Evolutionary conservation across 2,329 filamentous ascomycete genomes (phyloP).

Genomic region (Cordyceps farinosa): DNA sequence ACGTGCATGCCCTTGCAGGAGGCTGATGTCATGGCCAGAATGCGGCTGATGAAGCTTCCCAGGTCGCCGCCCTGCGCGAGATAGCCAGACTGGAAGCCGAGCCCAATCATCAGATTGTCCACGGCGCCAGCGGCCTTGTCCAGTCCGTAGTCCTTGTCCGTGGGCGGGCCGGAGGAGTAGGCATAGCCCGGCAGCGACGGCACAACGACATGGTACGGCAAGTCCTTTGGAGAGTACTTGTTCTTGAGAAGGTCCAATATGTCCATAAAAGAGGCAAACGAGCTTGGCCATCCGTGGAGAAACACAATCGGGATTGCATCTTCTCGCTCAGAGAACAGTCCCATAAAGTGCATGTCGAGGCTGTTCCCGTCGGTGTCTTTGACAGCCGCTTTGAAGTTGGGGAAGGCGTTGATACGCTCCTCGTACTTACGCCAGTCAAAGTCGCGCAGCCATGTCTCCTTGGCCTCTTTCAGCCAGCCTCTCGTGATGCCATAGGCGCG

Average conservation of each 20-base stretch:
- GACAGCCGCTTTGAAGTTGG: constrained; percentile 43
- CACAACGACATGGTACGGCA: constrained; percentile 56
- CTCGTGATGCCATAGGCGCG: constrained; percentile 41
- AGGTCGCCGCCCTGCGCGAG: constrained; percentile 57
- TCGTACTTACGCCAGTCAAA: constrained; percentile 45
- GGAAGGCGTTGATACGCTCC: constrained; percentile 42
- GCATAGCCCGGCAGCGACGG: constrained; percentile 54
- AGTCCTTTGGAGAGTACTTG: constrained; percentile 45
- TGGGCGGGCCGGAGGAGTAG: constrained; percentile 46
- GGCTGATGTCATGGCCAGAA: constrained; percentile 38
- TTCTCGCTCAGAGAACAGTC: constrained; percentile 48
- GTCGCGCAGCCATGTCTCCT: constrained; percentile 39
- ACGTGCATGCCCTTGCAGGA: constrained; percentile 45
- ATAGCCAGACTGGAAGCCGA: constrained; percentile 52
- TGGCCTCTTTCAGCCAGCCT: constrained; percentile 43
- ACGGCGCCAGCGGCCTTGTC: constrained; percentile 36
- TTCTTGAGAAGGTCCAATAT: constrained; percentile 43
- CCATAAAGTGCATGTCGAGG: constrained; percentile 50
- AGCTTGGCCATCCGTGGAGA: constrained; percentile 54
- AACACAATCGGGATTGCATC: constrained; percentile 49
- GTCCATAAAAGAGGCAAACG: constrained; percentile 53
- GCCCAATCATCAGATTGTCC: constrained; percentile 47
- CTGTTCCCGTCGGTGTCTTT: constrained; percentile 32
- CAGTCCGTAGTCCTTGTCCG: constrained; percentile 38
- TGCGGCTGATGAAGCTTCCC: constrained; percentile 41